These are phyloP conservation scores for Polyplosphaeria fusca DNA, from an alignment of 495 filamentous ascomycete genomes.

Conservation along the genomic window DNA sequence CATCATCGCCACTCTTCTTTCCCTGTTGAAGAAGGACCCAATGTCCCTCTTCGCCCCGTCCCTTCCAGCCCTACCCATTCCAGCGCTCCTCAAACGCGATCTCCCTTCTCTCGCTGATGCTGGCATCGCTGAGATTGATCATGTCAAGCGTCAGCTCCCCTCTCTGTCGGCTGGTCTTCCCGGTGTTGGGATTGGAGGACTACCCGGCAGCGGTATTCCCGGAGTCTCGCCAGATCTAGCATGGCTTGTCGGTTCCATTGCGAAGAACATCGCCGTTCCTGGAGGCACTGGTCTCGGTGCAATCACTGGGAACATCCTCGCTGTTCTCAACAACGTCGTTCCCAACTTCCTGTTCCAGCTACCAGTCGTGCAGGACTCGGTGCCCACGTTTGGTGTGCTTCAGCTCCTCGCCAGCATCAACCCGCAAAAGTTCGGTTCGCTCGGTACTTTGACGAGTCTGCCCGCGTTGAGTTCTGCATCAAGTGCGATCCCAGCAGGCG, in stretches of 20 bases:
- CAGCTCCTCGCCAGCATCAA: slow-evolving; percentile 22
- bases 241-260: slow-evolving; percentile 19
- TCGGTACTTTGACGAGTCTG: slow-evolving; percentile 9
- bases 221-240: slow-evolving; percentile 12
- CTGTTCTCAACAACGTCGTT: slow-evolving; percentile 13
- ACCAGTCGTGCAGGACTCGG: slow-evolving; percentile 20
- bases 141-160: background rate
- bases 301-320: slow-evolving; percentile 11
- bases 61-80: slow-evolving; percentile 15
- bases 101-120: background rate
- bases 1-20: slow-evolving; percentile 20
- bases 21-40: slow-evolving; percentile 24
- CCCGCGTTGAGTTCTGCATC: slow-evolving; percentile 6
- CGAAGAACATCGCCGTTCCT: slow-evolving; percentile 18
- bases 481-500: slow-evolving; percentile 4
- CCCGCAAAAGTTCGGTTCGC: slow-evolving; percentile 19
- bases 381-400: slow-evolving; percentile 17
- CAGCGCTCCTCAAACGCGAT: slow-evolving; percentile 17
- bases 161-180: slow-evolving; percentile 3
- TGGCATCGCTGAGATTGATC: slow-evolving; percentile 2
- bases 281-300: slow-evolving; percentile 5
- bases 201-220: slow-evolving; percentile 7
- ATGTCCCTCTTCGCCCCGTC: slow-evolving; percentile 18
- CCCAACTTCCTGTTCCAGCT: slow-evolving; percentile 30
- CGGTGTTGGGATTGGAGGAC: slow-evolving; percentile 10